Percentiles rank a stretch among this genome's conserved stretches.
Evolutionary conservation across 768 basidiomycete species (phyloP).

Genomic region (Suillus subalutaceus): DNA sequence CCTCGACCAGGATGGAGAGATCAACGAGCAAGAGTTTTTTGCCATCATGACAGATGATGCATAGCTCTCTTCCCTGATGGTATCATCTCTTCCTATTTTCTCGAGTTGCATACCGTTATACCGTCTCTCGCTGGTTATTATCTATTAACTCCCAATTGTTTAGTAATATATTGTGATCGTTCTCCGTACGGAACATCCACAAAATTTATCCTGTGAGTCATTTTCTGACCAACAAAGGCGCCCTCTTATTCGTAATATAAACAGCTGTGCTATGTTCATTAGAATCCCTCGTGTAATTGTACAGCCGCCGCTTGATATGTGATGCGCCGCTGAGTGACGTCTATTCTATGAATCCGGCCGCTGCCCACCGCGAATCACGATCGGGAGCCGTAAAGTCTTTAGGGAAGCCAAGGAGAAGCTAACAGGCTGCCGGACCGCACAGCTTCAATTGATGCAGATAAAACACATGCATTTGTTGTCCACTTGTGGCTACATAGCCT

Average conservation of each 20-base stretch:
- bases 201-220: constrained; percentile 20
- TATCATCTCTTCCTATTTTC: not conserved
- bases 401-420: not conserved
- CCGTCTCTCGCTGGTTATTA: constrained; percentile 14
- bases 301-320: constrained; percentile 12
- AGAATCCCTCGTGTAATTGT: constrained; percentile 22
- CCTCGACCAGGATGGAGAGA: constrained; percentile 97
- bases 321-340: constrained; percentile 4
- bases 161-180: constrained; percentile 22
- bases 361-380: constrained; percentile 2
- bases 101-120: constrained; percentile 5
- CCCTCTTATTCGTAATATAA: constrained; percentile 17
- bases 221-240: constrained; percentile 23
- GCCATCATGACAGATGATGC: constrained; percentile 96
- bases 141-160: constrained; percentile 24
- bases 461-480: constrained; percentile 8
- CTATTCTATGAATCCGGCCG: constrained; percentile 4
- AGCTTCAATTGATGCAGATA: constrained; percentile 2
- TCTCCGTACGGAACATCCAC: constrained; percentile 13
- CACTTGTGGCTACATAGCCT: constrained; percentile 14
- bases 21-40: constrained; percentile 95
- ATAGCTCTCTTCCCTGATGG: constrained; percentile 31
- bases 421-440: constrained; percentile 9
- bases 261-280: constrained; percentile 22
- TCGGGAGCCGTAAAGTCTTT: constrained; percentile 2